Conservation (phyloP, 2,329 filamentous ascomycete species). For the Leptographium lundbergii region DNA sequence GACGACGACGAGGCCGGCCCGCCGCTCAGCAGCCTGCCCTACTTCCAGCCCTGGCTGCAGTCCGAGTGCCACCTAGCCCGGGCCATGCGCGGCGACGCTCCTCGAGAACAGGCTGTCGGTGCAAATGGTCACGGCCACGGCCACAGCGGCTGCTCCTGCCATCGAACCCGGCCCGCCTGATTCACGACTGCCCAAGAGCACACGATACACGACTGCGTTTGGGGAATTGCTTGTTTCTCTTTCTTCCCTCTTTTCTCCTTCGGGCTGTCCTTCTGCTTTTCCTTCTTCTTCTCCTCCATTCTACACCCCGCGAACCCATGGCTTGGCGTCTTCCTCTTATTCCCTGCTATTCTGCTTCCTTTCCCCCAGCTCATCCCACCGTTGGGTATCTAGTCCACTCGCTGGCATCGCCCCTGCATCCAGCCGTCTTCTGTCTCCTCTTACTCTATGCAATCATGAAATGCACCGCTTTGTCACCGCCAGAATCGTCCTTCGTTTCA, state of each 20-base stretch:
- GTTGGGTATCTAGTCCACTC: no score
- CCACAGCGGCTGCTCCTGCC: background rate
- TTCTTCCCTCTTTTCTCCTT: no score
- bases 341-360: no score
- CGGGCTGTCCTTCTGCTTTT: no score
- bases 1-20: background rate
- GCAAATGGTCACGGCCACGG: no score
- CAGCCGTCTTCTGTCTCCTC: no score
- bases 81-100: background rate
- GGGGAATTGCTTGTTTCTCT: background rate
- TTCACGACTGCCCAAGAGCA: background rate
- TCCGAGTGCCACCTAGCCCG: background rate
- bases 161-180: background rate
- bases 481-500: conserved; percentile 7
- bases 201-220: background rate
- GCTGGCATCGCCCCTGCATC: no score
- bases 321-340: background rate
- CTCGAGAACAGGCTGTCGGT: background rate
- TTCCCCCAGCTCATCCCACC: no score
- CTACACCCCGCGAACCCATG: no score
- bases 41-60: background rate
- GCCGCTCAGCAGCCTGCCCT: background rate
- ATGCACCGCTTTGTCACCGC: background rate
- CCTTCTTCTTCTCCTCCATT: no score
- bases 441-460: background rate